phyloP scores from a whole-genome alignment of 164 flowering plant species.

The Chloranthus sessilifolius region DNA sequence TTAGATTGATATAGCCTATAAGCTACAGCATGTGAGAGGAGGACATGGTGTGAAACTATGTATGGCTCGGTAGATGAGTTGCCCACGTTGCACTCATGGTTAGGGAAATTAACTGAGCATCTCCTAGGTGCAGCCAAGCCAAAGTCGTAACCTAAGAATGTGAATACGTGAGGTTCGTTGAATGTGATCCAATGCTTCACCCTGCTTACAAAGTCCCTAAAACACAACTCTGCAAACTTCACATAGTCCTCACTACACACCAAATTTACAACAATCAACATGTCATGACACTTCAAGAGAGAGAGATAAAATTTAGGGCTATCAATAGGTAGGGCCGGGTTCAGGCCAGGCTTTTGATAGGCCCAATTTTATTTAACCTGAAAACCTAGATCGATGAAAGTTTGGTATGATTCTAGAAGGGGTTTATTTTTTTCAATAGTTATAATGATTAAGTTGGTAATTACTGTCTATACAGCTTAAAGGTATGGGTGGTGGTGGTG shows the following conservation, averaged over 20 bases:
- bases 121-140: slow-evolving; percentile 87
- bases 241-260: slow-evolving; percentile 5
- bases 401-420: no score
- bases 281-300: no score
- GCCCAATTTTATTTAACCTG: no score
- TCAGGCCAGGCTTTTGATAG: no score
- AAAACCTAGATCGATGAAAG: no score
- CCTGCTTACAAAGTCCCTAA: slow-evolving; percentile 81
- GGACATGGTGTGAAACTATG: slow-evolving; percentile 72
- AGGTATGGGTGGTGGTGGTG: no score
- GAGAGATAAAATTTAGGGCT: no score
- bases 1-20: slow-evolving; percentile 54
- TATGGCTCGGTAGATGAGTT: slow-evolving; percentile 60
- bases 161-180: slow-evolving; percentile 82
- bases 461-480: no score
- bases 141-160: slow-evolving; percentile 57
- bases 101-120: slow-evolving; percentile 8
- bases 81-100: slow-evolving; percentile 15
- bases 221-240: slow-evolving; percentile 66
- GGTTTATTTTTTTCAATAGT: no score
- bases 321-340: no score
- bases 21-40: slow-evolving; percentile 83
- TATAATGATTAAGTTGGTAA: no score
- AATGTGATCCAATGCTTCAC: slow-evolving; percentile 87
- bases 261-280: no score